phyloP scores from a whole-genome alignment of 495 filamentous ascomycete genomes.

The Penicillium roqueforti region DNA sequence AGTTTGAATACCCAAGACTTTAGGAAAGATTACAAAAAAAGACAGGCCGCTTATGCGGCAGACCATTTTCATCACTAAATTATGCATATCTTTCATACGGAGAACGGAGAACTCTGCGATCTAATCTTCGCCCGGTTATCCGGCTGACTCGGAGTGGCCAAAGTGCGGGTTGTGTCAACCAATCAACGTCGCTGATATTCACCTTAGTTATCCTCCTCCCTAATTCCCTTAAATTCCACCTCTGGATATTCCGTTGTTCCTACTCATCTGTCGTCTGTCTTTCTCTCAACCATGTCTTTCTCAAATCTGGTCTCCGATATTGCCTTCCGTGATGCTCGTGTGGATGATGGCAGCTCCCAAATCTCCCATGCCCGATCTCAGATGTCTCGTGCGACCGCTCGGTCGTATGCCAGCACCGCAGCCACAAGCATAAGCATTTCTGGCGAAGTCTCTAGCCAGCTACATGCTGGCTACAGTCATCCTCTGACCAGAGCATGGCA shows the following conservation, averaged over 20 bases:
- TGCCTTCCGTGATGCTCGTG: slow-evolving; percentile 61
- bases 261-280: not conserved
- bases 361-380: slow-evolving; percentile 66
- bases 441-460: slow-evolving; percentile 88
- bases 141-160: slow-evolving; percentile 1
- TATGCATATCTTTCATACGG: too few species aligned
- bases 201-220: slow-evolving; percentile 12
- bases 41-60: too few species aligned
- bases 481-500: slow-evolving; percentile 91
- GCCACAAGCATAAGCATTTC: slow-evolving; percentile 93
- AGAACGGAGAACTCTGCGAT: too few species aligned
- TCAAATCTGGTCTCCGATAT: slow-evolving; percentile 86
- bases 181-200: slow-evolving; percentile 18
- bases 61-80: too few species aligned
- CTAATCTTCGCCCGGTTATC: not conserved
- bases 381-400: slow-evolving; percentile 60
- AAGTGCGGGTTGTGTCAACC: slow-evolving; percentile 6
- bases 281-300: slow-evolving; percentile 66
- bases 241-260: not conserved
- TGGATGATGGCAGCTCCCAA: slow-evolving; percentile 58
- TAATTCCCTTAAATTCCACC: slow-evolving; percentile 5
- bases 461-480: slow-evolving; percentile 93
- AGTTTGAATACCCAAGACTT: too few species aligned
- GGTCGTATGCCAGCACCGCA: slow-evolving; percentile 80
- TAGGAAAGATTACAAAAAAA: too few species aligned